Percentiles rank a stretch among this genome's conserved stretches.
Evolutionary conservation across 352 stramenopile genomes (phyloP).

Genomic region (Phytophthora aleatoria): DNA sequence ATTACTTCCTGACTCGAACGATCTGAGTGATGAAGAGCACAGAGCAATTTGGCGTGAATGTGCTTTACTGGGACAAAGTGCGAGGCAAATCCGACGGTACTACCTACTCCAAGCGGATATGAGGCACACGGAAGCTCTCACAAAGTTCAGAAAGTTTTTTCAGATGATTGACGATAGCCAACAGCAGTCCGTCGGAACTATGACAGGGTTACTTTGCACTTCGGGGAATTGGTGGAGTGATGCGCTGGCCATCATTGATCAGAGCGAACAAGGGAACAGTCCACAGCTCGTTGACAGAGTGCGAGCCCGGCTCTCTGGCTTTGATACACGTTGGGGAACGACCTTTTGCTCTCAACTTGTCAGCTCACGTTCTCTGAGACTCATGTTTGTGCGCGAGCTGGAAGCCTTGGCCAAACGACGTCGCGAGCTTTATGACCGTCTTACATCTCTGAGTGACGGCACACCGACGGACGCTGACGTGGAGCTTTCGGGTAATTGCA

Average conservation of each 20-base stretch:
- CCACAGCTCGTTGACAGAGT: slow-evolving; percentile 46
- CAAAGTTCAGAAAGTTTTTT: slow-evolving; percentile 21
- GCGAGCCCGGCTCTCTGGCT: slow-evolving; percentile 45
- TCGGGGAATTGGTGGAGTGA: slow-evolving; percentile 53
- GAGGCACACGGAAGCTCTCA: slow-evolving; percentile 30
- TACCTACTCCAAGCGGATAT: slow-evolving; percentile 55
- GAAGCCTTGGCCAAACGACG: slow-evolving; percentile 45
- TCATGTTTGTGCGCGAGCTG: slow-evolving; percentile 61
- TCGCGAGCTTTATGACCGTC: slow-evolving; percentile 32
- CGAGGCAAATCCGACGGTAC: slow-evolving; percentile 39
- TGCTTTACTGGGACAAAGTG: slow-evolving; percentile 36
- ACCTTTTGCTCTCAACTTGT: slow-evolving; percentile 55
- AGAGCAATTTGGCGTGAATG: slow-evolving; percentile 44
- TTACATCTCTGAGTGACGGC: slow-evolving; percentile 46
- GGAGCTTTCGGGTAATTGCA: slow-evolving; percentile 69
- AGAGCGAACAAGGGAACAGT: slow-evolving; percentile 17
- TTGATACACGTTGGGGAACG: slow-evolving; percentile 52
- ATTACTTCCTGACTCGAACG: slow-evolving; percentile 4
- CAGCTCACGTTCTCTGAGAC: slow-evolving; percentile 45
- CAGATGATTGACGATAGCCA: slow-evolving; percentile 17
- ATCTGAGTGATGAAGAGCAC: slow-evolving; percentile 2
- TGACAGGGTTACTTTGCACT: slow-evolving; percentile 41
- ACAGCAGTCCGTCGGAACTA: neutral
- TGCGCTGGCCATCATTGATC: slow-evolving; percentile 43
- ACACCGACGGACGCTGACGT: slow-evolving; percentile 52